Evolutionary conservation across 305 asterid species (phyloP).

Genomic region (Coffea humblotiana): DNA sequence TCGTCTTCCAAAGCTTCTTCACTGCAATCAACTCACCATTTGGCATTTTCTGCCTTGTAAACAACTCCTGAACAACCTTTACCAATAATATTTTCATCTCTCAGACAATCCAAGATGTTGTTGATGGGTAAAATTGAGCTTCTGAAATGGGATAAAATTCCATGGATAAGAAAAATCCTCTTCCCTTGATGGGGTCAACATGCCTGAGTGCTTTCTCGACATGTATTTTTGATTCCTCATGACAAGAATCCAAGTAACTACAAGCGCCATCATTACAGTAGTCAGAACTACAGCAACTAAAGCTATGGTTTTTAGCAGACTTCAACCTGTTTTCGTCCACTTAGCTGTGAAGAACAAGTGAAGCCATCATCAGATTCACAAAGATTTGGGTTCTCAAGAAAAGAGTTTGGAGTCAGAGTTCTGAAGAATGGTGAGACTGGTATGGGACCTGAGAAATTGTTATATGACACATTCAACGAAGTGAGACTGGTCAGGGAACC

Average conservation of each 20-base stretch:
- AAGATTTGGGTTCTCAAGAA: conserved; percentile 61
- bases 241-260: conserved; percentile 54
- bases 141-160: conserved; percentile 88
- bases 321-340: conserved; percentile 38
- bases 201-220: conserved; percentile 41
- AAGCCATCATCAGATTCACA: conserved; percentile 73
- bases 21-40: conserved; percentile 82
- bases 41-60: conserved; percentile 73
- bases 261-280: conserved; percentile 44
- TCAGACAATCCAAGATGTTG: conserved; percentile 69
- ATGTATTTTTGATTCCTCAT: conserved; percentile 41
- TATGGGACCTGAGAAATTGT: conserved; percentile 81
- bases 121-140: conserved; percentile 60
- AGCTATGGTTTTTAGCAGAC: conserved; percentile 55
- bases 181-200: conserved; percentile 32
- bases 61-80: conserved; percentile 93
- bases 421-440: conserved; percentile 80
- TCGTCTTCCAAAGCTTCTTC: conserved; percentile 88
- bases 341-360: conserved; percentile 54
- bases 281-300: conserved; percentile 49
- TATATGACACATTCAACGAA: conserved; percentile 62
- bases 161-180: conserved; percentile 89
- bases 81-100: conserved; percentile 78
- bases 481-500: conserved; percentile 73
- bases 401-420: conserved; percentile 55